These are phyloP conservation scores for Rhodamnia rubescens DNA, from an alignment of 345 rosid species.

Conservation along the genomic window DNA sequence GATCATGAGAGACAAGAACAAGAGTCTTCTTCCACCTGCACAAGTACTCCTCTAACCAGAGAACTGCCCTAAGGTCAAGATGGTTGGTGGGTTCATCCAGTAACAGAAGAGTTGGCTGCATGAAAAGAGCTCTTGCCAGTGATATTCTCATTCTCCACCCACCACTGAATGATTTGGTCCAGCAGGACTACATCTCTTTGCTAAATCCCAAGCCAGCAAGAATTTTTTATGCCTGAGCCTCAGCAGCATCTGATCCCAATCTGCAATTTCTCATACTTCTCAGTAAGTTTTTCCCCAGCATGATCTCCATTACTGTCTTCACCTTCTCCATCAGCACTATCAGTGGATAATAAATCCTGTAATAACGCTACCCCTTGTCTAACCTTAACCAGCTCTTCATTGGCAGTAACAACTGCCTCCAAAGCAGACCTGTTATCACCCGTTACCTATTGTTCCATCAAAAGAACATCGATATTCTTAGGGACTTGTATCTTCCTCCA, in stretches of 20 bases:
- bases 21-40: slow-evolving; percentile 89
- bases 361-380: slow-evolving; percentile 59
- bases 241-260: slow-evolving; percentile 94
- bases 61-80: slow-evolving; percentile 89
- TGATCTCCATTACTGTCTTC: slow-evolving; percentile 38
- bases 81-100: slow-evolving; percentile 99
- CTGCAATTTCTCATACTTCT: slow-evolving; percentile 75
- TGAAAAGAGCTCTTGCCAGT: slow-evolving; percentile 86
- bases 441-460: slow-evolving; percentile 88
- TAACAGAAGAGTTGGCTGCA: slow-evolving; percentile 80
- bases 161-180: slow-evolving; percentile 83
- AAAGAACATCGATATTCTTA: slow-evolving; percentile 84
- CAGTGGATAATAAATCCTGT: slow-evolving; percentile 30
- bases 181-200: slow-evolving; percentile 73
- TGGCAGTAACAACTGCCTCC: slow-evolving; percentile 84
- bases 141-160: slow-evolving; percentile 99
- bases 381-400: slow-evolving; percentile 62
- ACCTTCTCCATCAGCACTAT: slow-evolving; percentile 10
- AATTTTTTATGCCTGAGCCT: slow-evolving; percentile 89
- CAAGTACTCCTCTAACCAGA: slow-evolving; percentile 90
- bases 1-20: too few relatives aligned
- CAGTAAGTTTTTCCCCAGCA: slow-evolving; percentile 74
- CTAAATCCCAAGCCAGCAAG: slow-evolving; percentile 93
- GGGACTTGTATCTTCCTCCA: slow-evolving; percentile 99
- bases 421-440: slow-evolving; percentile 84